Percentiles rank a stretch among this genome's conserved stretches.
phyloP scores from a whole-genome alignment of 164 flowering plant species.

The Piper betle region DNA sequence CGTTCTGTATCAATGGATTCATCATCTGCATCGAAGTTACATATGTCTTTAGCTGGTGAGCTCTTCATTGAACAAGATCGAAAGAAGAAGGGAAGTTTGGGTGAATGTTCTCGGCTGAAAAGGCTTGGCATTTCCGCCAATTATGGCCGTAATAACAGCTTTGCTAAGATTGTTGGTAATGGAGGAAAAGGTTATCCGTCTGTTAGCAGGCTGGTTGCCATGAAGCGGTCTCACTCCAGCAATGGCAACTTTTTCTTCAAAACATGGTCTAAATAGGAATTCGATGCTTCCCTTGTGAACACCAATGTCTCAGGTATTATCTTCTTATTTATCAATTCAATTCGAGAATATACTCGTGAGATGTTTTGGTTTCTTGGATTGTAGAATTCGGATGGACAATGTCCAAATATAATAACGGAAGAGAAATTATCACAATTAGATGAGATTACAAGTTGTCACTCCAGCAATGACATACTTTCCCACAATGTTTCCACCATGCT shows the following conservation, averaged over 20 bases:
- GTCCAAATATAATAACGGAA: not conserved
- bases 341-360: no score
- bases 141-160: constrained; percentile 14
- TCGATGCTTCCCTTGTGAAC: not conserved
- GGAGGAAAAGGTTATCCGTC: no score
- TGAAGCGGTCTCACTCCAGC: no score
- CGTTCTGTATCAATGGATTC: constrained; percentile 50
- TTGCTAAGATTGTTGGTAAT: constrained; percentile 16
- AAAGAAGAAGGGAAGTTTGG: constrained; percentile 3
- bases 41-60: constrained; percentile 9
- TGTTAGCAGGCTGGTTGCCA: no score
- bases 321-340: no score
- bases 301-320: no score
- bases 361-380: no score
- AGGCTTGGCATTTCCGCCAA: constrained; percentile 9
- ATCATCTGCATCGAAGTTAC: constrained; percentile 17
- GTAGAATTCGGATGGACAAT: not conserved
- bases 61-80: constrained; percentile 10
- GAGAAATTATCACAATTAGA: not conserved
- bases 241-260: constrained; percentile 22
- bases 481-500: no score
- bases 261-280: constrained; percentile 20
- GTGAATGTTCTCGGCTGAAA: not conserved
- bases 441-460: no score
- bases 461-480: no score